Conservation (phyloP, 1,139 yeast species). For the Geotrichum klebahnii region DNA sequence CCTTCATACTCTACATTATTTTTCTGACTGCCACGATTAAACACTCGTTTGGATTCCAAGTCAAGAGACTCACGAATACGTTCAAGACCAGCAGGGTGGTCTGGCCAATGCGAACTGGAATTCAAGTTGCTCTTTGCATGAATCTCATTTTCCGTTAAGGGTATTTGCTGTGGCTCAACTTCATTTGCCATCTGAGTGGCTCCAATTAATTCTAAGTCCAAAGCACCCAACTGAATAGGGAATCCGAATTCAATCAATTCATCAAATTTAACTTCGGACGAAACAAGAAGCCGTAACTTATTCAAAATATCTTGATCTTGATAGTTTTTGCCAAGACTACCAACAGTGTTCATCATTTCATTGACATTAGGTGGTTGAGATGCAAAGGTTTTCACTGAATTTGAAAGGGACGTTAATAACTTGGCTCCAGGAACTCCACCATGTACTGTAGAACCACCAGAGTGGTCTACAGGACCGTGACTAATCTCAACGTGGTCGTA, state of each 20-base stretch:
- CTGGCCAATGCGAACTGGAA: not conserved
- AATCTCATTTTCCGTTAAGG: not conserved
- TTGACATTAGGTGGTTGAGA: not conserved
- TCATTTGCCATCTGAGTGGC: not conserved
- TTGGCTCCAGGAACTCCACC: not conserved
- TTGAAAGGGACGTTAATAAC: conserved; percentile 5
- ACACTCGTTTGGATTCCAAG: not conserved
- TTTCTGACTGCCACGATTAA: not conserved
- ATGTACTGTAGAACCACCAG: not conserved
- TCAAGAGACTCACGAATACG: not conserved
- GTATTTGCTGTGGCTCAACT: not conserved
- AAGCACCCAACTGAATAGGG: conserved; percentile 25
- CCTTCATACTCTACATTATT: not conserved
- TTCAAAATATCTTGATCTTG: conserved; percentile 28
- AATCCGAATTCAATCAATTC: conserved; percentile 35
- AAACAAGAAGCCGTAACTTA: conserved; percentile 28
- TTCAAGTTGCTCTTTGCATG: not conserved
- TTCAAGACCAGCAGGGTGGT: not conserved
- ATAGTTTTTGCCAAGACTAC: conserved; percentile 22
- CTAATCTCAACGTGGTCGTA: not conserved
- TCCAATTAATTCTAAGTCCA: conserved; percentile 17
- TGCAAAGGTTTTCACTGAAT: not conserved
- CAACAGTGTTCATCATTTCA: not conserved
- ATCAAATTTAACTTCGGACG: conserved; percentile 29
- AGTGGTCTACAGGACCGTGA: not conserved